Conservation (phyloP, 1,284 basidiomycete genomes). For the Sporisorium graminicola region DNA sequence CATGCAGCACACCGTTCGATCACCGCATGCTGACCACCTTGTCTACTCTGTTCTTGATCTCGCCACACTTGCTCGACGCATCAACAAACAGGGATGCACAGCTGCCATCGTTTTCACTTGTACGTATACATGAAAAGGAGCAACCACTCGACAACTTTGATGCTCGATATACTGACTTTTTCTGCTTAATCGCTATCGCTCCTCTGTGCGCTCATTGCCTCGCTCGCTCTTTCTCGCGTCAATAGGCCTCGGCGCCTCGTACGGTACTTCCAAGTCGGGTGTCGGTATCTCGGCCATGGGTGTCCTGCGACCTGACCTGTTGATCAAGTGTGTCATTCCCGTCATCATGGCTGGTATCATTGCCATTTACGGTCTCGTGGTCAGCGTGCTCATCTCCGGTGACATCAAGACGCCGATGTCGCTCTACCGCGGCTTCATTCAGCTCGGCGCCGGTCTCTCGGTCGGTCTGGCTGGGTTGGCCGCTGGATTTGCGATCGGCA, state of each 20-base stretch:
- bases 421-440: conserved; percentile 88
- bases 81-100: conserved; percentile 84
- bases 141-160: not conserved
- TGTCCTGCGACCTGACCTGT: conserved; percentile 92
- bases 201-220: not conserved
- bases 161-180: conserved; percentile 8
- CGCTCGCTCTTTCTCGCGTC: not conserved
- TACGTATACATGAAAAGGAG: conserved; percentile 73
- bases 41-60: not conserved
- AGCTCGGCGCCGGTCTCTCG: conserved; percentile 91
- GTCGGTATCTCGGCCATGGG: conserved; percentile 98
- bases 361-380: conserved; percentile 77
- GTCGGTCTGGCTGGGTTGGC: conserved; percentile 92
- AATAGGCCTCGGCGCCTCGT: conserved; percentile 87
- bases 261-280: conserved; percentile 96
- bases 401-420: conserved; percentile 72
- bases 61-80: not conserved
- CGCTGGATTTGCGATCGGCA: conserved; percentile 98
- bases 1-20: not conserved
- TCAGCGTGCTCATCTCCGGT: conserved; percentile 72
- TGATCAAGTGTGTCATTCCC: conserved; percentile 98
- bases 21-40: not conserved
- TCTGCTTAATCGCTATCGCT: too few species aligned
- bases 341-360: conserved; percentile 99
- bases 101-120: conserved; percentile 97